phyloP scores from a whole-genome alignment of 495 filamentous ascomycete species.

The Physcia stellaris region DNA sequence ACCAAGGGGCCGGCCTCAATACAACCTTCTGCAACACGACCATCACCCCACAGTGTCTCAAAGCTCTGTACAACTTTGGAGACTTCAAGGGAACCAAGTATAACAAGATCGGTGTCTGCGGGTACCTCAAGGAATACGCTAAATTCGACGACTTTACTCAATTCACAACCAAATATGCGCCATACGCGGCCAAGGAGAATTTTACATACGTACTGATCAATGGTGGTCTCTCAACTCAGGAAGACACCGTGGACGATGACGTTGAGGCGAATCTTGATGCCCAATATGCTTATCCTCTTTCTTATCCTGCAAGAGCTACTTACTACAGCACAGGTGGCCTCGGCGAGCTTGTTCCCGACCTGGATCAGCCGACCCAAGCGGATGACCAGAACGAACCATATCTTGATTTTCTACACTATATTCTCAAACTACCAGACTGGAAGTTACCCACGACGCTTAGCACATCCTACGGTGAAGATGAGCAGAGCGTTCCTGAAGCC shows the following conservation, averaged over 20 bases:
- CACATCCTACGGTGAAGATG: slow-evolving; percentile 62
- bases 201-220: slow-evolving; percentile 46
- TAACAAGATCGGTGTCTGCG: slow-evolving; percentile 46
- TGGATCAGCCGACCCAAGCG: slow-evolving; percentile 33
- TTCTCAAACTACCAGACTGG: slow-evolving; percentile 43
- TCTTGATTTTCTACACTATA: slow-evolving; percentile 60
- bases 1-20: slow-evolving; percentile 15
- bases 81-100: slow-evolving; percentile 25
- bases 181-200: slow-evolving; percentile 36
- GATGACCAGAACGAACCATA: slow-evolving; percentile 66
- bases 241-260: slow-evolving; percentile 17
- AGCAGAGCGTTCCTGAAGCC: slow-evolving; percentile 19
- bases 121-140: slow-evolving; percentile 55
- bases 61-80: slow-evolving; percentile 42
- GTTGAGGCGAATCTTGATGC: slow-evolving; percentile 24
- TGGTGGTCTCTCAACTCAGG: slow-evolving; percentile 40
- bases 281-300: slow-evolving; percentile 44
- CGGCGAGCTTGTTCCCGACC: slow-evolving; percentile 41
- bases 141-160: slow-evolving; percentile 39
- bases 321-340: slow-evolving; percentile 42
- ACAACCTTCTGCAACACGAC: slow-evolving; percentile 24
- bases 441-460: slow-evolving; percentile 60
- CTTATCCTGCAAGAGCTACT: slow-evolving; percentile 30
- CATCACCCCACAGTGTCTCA: slow-evolving; percentile 46
- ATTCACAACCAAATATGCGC: slow-evolving; percentile 39